A percentile compares a stretch with the other conserved stretches of the same genome.
These are phyloP conservation scores for Fusarium albosuccineum DNA, from an alignment of 2,329 filamentous ascomycete genomes.

Conservation along the genomic window DNA sequence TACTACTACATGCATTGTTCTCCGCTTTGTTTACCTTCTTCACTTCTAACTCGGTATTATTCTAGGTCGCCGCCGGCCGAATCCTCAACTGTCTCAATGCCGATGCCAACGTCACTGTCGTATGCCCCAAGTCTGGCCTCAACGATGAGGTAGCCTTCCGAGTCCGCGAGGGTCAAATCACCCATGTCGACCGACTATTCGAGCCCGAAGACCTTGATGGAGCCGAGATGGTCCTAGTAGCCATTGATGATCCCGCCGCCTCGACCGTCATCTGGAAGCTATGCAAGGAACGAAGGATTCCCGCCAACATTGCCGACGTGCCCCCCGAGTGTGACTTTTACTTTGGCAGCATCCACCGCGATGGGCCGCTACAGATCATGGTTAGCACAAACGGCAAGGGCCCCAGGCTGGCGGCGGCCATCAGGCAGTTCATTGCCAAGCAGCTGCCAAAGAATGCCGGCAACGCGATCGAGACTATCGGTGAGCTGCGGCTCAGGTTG, in stretches of 20 bases:
- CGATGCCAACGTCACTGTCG: slow-evolving; percentile 88
- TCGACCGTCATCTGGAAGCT: slow-evolving; percentile 93
- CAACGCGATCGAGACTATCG: slow-evolving; percentile 86
- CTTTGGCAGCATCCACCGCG: slow-evolving; percentile 95
- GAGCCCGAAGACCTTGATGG: slow-evolving; percentile 86
- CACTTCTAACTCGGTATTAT: slow-evolving; percentile 6
- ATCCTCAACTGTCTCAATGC: slow-evolving; percentile 96
- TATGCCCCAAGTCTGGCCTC: slow-evolving; percentile 83
- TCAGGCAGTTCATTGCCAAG: slow-evolving; percentile 84
- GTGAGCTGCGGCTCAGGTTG: slow-evolving; percentile 82
- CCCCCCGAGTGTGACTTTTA: slow-evolving; percentile 98
- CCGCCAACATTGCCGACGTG: slow-evolving; percentile 97
- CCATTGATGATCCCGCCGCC: slow-evolving; percentile 93
- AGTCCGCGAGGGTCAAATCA: slow-evolving; percentile 79
- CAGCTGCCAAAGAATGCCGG: slow-evolving; percentile 84
- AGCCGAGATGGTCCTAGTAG: slow-evolving; percentile 89
- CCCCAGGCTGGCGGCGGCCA: slow-evolving; percentile 87
- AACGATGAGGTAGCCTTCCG: slow-evolving; percentile 91
- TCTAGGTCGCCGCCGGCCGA: slow-evolving; percentile 91
- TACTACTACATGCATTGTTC: slow-evolving; percentile 4
- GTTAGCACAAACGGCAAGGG: slow-evolving; percentile 98
- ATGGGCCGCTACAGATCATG: slow-evolving; percentile 97
- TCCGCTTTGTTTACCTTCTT: neutral
- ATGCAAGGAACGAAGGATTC: slow-evolving; percentile 85
- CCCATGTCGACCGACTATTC: slow-evolving; percentile 86